Evolutionary conservation across 2,329 filamentous ascomycete genomes (phyloP).

Genomic region (Nigrograna mackinnonii): DNA sequence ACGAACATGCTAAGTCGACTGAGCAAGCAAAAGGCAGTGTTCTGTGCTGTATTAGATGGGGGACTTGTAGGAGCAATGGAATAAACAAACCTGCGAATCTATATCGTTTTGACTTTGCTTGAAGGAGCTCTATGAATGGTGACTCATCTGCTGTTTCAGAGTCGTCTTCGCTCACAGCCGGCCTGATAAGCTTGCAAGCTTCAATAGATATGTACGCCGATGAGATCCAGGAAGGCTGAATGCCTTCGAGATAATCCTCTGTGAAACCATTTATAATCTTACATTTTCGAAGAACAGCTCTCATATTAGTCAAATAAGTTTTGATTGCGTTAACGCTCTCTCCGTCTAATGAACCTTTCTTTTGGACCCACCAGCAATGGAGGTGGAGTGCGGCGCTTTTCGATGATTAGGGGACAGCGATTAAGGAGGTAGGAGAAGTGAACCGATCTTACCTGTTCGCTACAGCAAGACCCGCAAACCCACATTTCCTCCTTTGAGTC

Average conservation of each 20-base stretch:
- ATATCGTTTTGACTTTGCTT: background rate
- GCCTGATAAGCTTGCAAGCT: slow-evolving; percentile 6
- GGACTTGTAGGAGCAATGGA: too few species aligned
- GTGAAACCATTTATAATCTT: slow-evolving; percentile 11
- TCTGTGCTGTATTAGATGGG: too few species aligned
- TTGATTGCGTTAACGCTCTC: slow-evolving; percentile 5
- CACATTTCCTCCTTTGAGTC: background rate
- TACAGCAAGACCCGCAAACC: slow-evolving; percentile 2
- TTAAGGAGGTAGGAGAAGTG: background rate
- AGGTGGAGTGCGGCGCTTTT: slow-evolving; percentile 17
- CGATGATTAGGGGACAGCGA: background rate
- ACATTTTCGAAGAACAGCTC: slow-evolving; percentile 6
- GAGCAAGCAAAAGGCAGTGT: too few species aligned
- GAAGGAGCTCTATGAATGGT: background rate
- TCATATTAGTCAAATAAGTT: slow-evolving; percentile 8
- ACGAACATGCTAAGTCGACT: too few species aligned
- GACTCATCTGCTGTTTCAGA: background rate
- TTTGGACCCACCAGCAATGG: slow-evolving; percentile 10
- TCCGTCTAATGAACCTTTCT: slow-evolving; percentile 4
- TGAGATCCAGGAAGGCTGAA: slow-evolving; percentile 14
- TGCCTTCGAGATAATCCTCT: slow-evolving; percentile 12
- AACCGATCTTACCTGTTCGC: background rate
- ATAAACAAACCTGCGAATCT: slow-evolving; percentile 1
- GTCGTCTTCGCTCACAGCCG: background rate
- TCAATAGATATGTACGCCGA: slow-evolving; percentile 9